Percentiles rank a stretch among this genome's conserved stretches.
Evolutionary conservation across 2,329 filamentous ascomycete species (phyloP).

Genomic region (Bipolaris gigantea): DNA sequence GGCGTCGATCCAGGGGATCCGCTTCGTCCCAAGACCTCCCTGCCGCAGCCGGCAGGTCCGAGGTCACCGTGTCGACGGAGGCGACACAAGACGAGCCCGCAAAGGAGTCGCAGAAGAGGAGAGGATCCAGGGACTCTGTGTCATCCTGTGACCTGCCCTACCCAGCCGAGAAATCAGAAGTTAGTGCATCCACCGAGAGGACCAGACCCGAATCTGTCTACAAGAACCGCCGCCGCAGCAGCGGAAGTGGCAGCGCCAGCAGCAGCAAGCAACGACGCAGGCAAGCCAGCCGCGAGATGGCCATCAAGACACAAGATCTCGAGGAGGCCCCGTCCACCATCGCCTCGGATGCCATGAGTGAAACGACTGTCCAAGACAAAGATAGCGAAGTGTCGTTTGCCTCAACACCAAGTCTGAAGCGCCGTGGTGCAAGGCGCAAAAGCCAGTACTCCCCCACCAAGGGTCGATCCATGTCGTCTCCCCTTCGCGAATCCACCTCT

Average conservation of each 20-base stretch:
- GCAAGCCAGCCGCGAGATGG: slow-evolving; percentile 33
- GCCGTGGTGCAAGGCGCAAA: slow-evolving; percentile 42
- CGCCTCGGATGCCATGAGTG: slow-evolving; percentile 24
- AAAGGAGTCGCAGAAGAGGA: slow-evolving; percentile 38
- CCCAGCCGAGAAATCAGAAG: slow-evolving; percentile 31
- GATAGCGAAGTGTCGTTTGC: slow-evolving; percentile 27
- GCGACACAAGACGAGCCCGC: slow-evolving; percentile 21
- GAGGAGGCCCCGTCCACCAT: slow-evolving; percentile 29
- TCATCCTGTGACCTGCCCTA: slow-evolving; percentile 30
- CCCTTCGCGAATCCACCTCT: slow-evolving; percentile 30
- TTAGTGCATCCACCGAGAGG: slow-evolving; percentile 28
- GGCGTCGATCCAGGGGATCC: slow-evolving; percentile 35
- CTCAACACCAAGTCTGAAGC: slow-evolving; percentile 42
- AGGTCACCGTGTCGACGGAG: slow-evolving; percentile 28
- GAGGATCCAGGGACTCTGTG: slow-evolving; percentile 34
- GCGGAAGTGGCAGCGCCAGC: slow-evolving; percentile 28
- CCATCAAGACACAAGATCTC: slow-evolving; percentile 26
- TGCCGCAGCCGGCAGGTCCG: slow-evolving; percentile 28
- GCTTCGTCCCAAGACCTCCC: slow-evolving; percentile 31
- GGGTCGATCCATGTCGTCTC: slow-evolving; percentile 38
- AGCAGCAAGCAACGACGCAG: slow-evolving; percentile 30
- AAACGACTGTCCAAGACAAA: slow-evolving; percentile 20
- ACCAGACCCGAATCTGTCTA: slow-evolving; percentile 22
- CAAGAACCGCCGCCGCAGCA: slow-evolving; percentile 25
- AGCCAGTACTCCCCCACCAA: slow-evolving; percentile 48